Evolutionary conservation across 192 early-diverging fungal genomes (phyloP).

Genomic region (Coemansia reversa): DNA sequence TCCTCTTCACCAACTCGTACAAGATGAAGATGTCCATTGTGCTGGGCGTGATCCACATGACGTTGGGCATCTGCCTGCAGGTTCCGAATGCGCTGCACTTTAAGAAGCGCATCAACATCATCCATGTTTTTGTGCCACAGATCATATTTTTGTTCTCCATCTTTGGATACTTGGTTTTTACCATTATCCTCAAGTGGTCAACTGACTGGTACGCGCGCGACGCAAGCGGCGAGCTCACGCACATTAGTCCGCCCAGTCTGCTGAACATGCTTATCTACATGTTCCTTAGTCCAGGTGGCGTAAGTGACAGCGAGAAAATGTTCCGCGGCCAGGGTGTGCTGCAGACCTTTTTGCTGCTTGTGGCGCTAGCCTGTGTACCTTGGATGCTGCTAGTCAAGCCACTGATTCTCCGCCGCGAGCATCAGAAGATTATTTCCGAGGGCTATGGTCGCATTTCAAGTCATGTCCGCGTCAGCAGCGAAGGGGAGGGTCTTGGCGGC

Average conservation of each 20-base stretch:
- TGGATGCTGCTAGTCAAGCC: conserved; percentile 98
- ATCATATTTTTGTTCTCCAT: conserved; percentile 89
- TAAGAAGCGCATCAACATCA: conserved; percentile 75
- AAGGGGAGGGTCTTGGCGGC: conserved; percentile 44
- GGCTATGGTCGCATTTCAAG: conserved; percentile 72
- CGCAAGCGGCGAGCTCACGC: conserved; percentile 60
- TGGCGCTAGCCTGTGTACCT: conserved; percentile 89
- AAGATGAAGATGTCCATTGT: conserved; percentile 99
- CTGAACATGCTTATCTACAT: conserved; percentile 99
- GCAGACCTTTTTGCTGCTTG: conserved; percentile 76
- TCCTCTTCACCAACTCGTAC: conserved; percentile 97
- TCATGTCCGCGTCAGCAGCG: conserved; percentile 54
- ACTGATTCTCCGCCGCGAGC: conserved; percentile 77
- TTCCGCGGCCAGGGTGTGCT: conserved; percentile 84
- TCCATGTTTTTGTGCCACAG: conserved; percentile 90
- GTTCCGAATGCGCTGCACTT: conserved; percentile 91
- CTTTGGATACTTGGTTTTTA: conserved; percentile 92
- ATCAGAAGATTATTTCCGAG: conserved; percentile 68
- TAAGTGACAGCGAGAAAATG: conserved; percentile 66
- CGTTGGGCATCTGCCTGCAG: conserved; percentile 87
- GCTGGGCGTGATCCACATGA: conserved; percentile 96
- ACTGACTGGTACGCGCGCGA: conserved; percentile 83
- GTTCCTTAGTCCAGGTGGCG: conserved; percentile 90
- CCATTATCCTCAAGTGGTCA: conserved; percentile 96
- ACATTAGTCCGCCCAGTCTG: conserved; percentile 84